Base-by-base conservation (phyloP, 352 stramenopile species). In the Ophiocytium majus region DNA sequence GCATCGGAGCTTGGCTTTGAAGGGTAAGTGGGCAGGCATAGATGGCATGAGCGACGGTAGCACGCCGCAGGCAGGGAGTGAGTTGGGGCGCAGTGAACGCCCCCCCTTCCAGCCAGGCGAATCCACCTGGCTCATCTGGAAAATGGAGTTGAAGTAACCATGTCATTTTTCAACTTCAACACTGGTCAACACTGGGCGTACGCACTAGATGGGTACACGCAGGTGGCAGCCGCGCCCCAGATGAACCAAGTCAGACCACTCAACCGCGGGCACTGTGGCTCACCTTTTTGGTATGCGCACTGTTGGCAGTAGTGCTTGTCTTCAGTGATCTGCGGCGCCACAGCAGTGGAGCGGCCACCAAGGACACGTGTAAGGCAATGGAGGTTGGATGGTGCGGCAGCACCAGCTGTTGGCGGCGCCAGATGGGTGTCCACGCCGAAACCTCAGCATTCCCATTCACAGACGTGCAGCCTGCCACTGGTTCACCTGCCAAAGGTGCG, bases 231-330 rank as follows among this genome's bases (percentile, higher is more conserved):
- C n/a, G n/a, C n/a, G n/a, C n/a, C n/a, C n/a, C n/a, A n/a, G n/a
- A n/a, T n/a, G n/a, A 78, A 78, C 32, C 66, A 43, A 78, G 35
- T 78, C 66, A 78, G 35, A 78, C 35, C 5, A 17, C 32, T 78
- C 35, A 43, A 10, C 32, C 35, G 5, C 5, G 66, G 14, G 5
- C 32, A 17, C 5, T 14, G 66, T 17, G 32, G 14, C 35, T 5
- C 32, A 78, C 66, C 66, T 78, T 78, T 78, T 78, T 78, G 66
- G 35, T 78, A 78, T 43, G 66, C 66, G 66, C 66, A 78, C 35
- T 78, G 66, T 14, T 78, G 66, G 35, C 66, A 78, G 66, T 78
- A 78, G 66, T 78, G 66, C 66, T 78, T 78, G 32, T 78, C 66
- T 17, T 78, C 66, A 5, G 66, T 78, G 5, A 78, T 17, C 66